phyloP scores from a whole-genome alignment of 345 rosid species.

The Anacardium occidentale region DNA sequence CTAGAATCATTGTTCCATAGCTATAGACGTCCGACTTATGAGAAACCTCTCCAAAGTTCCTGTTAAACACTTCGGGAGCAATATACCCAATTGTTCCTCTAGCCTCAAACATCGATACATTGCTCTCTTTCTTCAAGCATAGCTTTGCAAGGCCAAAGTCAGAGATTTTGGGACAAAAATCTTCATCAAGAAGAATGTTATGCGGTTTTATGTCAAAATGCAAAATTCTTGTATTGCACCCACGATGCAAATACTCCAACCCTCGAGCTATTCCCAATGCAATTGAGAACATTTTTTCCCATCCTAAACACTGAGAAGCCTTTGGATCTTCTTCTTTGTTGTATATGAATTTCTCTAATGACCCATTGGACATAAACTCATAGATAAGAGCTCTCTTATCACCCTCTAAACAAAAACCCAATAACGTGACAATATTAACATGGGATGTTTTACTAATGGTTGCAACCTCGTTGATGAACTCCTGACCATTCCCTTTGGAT shows the following conservation, averaged over 20 bases:
- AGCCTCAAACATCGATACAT: slow-evolving; percentile 15
- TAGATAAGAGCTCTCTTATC: slow-evolving; percentile 26
- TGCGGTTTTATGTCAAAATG: slow-evolving; percentile 36
- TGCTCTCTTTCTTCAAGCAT: slow-evolving; percentile 16
- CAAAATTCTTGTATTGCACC: slow-evolving; percentile 34
- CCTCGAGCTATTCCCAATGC: slow-evolving; percentile 24
- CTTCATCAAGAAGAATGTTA: slow-evolving; percentile 17
- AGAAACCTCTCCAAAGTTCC: slow-evolving; percentile 20
- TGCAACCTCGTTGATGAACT: slow-evolving; percentile 32
- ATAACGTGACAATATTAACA: slow-evolving; percentile 24
- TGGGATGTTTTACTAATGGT: slow-evolving; percentile 30
- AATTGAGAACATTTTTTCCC: slow-evolving; percentile 25
- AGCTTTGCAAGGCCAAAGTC: slow-evolving; percentile 27
- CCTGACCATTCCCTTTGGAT: slow-evolving; percentile 26
- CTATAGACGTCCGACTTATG: slow-evolving; percentile 33
- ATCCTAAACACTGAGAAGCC: neutral
- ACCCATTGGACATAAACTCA: slow-evolving; percentile 36
- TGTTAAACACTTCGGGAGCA: slow-evolving; percentile 24
- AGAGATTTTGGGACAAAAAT: slow-evolving; percentile 12
- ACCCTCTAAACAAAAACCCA: slow-evolving; percentile 21
- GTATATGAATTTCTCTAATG: slow-evolving; percentile 15
- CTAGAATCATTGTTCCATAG: slow-evolving; percentile 26
- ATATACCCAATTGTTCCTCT: slow-evolving; percentile 23
- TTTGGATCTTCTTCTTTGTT: no score
- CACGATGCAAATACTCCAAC: slow-evolving; percentile 33